Base-by-base conservation (phyloP, 257 asterid genomes). In the Scutellaria baicalensis region DNA sequence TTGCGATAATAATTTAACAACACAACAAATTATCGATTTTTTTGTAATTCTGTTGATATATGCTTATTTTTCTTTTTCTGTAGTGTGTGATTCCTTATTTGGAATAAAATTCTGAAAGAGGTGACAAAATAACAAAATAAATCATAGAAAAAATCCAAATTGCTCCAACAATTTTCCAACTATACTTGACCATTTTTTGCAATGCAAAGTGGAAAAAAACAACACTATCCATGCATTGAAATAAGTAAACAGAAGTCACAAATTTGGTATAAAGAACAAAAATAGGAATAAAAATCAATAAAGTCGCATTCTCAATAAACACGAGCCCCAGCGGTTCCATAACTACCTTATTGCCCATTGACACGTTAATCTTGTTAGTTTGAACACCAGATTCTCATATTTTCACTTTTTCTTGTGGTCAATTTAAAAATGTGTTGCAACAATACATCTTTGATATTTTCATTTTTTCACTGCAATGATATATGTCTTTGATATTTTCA, bases 251-350 rank as follows among this genome's bases (percentile, higher is more conserved):
- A 45, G 52, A 52, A 21, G 66, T 58, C 58, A 23, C 61, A 23
- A 48, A 27, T 2, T 54, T 14, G 4, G 36, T 50, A 36, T 6
- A 36, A 12, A n/a, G n/a, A n/a, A n/a, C n/a, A 12, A 36, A 20
- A 55, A 55, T 11, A 44, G 13, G 40, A 8, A 61, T 9, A 17
- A 42, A 75, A 14, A 48, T 11, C 51, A 18, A 14, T 14, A 61
- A 31, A 75, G 83, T 79, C 83, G 75, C 78, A 64, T 75, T 65
- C 80, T 51, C 75, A 55, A 48, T 14, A 3, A 0, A 31, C 78
- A 75, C 78, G 83, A 78, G 79, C 75, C 45, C 56, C 82, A 78
- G 64, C 79, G 79, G 82, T 55, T 55, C 59, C 61, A 10, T 51
- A 72, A 66, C 83, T 71, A 75, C 75, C 72, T 56, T 75, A 40